Base-by-base conservation (phyloP, 306 rosid species). In the Trifolium pratense region DNA sequence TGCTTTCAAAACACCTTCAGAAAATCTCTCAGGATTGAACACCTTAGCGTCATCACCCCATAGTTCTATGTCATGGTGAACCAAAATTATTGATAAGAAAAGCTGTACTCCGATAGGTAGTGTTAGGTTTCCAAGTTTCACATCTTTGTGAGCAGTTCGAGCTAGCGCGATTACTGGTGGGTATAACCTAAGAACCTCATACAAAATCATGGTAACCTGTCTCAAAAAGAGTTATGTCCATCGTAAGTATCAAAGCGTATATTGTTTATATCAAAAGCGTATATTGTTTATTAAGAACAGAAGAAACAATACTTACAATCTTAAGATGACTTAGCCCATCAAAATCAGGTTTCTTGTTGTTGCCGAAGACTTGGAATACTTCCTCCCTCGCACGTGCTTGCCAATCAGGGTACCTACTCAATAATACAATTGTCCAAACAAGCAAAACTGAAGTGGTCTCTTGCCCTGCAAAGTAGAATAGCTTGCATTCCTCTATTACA, bases 21-120 rank as follows among this genome's bases (percentile, higher is more conserved):
- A 72, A 51, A 90, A 87, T 23, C 90, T 86, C 43, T 84, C 86
- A 18, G 25, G 25, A 21, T 21, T 21, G 25, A 21, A 21, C 25
- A 21, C 2, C 25, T 21, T 21, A 21, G 25, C 25, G 2, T 21
- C 25, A 21, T 21, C 25, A 21, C 25, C 25, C 25, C 25, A 21
- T 21, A 21, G 25, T 21, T 21, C 25, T 1, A 1, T 1, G 2
- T 21, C 25, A 21, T 21, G 25, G 25, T 21, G 25, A 21, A 21
- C 1, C 25, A 21, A 1, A 1, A 21, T 1, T 1, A 21, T 21
- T 21, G 25, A 2, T 21, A 21, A 21, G 25, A 21, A 21, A 21
- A 21, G 1, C 25, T 21, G 1, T 1, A 21, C 25, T 2, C 25
- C 25, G 25, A 2, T 2, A 1, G 25, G 25, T 21, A 21, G 2